Evolutionary conservation across 139 green algal genomes (phyloP), one percentile per base, ranked within the genome.

Genomic region (Chlamydomonas incerta): DNA sequence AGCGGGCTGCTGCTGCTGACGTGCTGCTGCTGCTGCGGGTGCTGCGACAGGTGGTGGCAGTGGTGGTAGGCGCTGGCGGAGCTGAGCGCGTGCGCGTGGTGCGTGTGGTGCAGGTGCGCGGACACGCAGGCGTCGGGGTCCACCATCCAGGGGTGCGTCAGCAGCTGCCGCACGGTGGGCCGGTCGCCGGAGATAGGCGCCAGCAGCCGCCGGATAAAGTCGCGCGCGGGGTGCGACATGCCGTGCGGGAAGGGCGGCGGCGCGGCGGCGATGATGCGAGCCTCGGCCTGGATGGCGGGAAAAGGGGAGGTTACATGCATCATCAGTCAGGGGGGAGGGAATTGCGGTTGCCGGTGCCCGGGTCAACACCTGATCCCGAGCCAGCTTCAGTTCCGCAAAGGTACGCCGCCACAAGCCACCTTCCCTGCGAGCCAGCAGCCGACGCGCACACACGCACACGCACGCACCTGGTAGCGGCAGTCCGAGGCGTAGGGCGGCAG

Each of bases 141-240:
- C 60, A 52, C 34, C 28, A 90, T 83, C 87, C 87, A 90, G 5
- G 87, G 87, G 34, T 88, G 81, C 17, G 86, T 41, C 81, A 88
- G 62, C 68, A 90, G 24, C 46, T 86, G 69, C 6, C 85, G 81
- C 33, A 86, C 55, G 5, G 62, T 90, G 31, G 87, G 81, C 23
- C 87, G 76, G 55, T 83, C 52, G 18, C 21, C 47, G 26, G 87
- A 74, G 47, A 60, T 33, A 6, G 84, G 81, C 29, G 84, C 34
- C 69, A 90, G 82, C 5, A 47, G 34, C 0, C 66, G 57, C 37
- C 62, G 46, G 34, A 90, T 88, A 69, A 90, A 88, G 57, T 76
- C 74, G 0, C 60, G 66, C 10, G 87, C 87, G 29, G 80, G 33
- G 15, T 74, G 66, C 0, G 81, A 88, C 73, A 90, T 72, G 1